Evolutionary conservation across 2,329 filamentous ascomycete genomes (phyloP), one percentile per base, ranked within the genome.

Genomic region (Akanthomyces muscarius): DNA sequence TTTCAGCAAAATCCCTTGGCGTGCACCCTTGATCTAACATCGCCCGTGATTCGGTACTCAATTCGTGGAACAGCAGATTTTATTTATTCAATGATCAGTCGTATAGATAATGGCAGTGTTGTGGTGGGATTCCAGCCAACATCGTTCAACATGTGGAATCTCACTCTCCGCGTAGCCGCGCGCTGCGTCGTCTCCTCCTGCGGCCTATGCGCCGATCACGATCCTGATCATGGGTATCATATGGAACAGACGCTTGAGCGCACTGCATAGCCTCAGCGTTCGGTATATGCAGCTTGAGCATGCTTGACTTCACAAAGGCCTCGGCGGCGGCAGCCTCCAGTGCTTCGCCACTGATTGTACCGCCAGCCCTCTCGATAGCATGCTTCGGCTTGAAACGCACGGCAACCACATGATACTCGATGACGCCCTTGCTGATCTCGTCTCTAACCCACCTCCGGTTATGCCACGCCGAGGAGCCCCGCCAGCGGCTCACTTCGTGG

Each of bases 371-470:
- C 48, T 67, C 63, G 3, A 76, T 50, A 0, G 67, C 65, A 1
- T 42, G 41, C 30, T 67, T 64, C 3, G 64, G 66, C 0, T 65
- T 64, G 56, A 76, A 83, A 0, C 70, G 72, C 3, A 83, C 70
- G 0, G 76, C 72, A 3, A 71, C 71, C 41, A 82, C 69, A 65
- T 80, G 77, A 63, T 81, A 83, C 25, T 80, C 74, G 10, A 83
- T 71, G 18, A 68, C 68, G 5, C 74, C 72, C 0, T 71, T 69
- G 21, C 71, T 67, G 0, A 70, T 70, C 67, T 81, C 79, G 65
- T 83, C 80, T 1, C 78, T 73, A 1, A 73, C 11, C 76, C 79
- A 82, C 7, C 74, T 71, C 33, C 65, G 1, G 0, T 66, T 56
- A 5, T 74, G 67, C 73, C 80, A 78, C 0, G 72, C 74, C n/a